A percentile compares a stretch with the other conserved stretches of the same genome.
Evolutionary conservation across 1,139 yeast species (phyloP).

Genomic region (Petasospora rhodanensis): DNA sequence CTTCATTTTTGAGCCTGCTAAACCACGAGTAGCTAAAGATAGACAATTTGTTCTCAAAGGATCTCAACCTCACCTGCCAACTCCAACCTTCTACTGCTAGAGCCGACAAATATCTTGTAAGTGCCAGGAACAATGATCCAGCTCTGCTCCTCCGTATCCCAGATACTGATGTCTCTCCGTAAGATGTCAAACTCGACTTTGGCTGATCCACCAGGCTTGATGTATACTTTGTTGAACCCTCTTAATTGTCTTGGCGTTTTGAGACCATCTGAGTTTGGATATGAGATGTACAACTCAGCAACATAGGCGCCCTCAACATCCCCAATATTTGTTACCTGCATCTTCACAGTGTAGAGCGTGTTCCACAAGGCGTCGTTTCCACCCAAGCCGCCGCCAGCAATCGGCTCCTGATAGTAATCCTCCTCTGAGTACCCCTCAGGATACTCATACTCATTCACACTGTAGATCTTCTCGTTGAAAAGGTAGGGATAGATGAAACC

Average conservation of each 20-base stretch:
- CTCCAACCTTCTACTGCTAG: conserved; percentile 49
- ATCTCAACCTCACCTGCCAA: conserved; percentile 29
- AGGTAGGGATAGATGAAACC: conserved; percentile 50
- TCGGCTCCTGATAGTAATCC: conserved; percentile 27
- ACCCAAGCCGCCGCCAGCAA: conserved; percentile 58
- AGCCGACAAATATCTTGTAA: conserved; percentile 49
- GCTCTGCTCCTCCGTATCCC: conserved; percentile 55
- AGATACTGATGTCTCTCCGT: conserved; percentile 53
- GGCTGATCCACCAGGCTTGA: conserved; percentile 40
- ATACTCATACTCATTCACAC: conserved; percentile 42
- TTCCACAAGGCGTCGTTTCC: conserved; percentile 45
- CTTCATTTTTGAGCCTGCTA: neutral
- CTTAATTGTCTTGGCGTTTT: conserved; percentile 49
- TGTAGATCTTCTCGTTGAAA: conserved; percentile 41
- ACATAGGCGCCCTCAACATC: conserved; percentile 47
- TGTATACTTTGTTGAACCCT: conserved; percentile 54
- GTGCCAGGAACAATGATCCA: conserved; percentile 61
- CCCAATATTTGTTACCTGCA: conserved; percentile 48
- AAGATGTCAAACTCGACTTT: conserved; percentile 42
- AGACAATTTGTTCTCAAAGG: conserved; percentile 10
- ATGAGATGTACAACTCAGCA: conserved; percentile 53
- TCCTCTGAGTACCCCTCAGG: conserved; percentile 49
- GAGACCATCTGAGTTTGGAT: conserved; percentile 38
- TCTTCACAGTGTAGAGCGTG: conserved; percentile 43
- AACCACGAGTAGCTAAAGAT: too few relatives aligned